Base-by-base conservation (phyloP, 306 rosid species). In the Hippophae gyantsensis region DNA sequence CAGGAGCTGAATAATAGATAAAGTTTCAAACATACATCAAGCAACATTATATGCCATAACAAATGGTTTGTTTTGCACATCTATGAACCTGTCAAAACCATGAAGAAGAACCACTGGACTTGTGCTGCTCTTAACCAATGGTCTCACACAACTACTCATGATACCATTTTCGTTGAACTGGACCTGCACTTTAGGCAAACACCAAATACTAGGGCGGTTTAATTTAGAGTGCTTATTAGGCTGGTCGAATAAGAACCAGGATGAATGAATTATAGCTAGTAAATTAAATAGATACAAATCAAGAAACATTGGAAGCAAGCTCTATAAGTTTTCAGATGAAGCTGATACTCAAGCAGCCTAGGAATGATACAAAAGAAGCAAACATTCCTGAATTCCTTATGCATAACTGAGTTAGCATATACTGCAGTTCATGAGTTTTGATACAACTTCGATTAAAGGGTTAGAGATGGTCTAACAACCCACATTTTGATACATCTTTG, bases 61-160 rank as follows among this genome's bases (percentile, higher is more conserved):
- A 42, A 65, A 65, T 18, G 8, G 52, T 47, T 18, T 43, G 2
- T 42, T 32, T 58, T 9, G 76, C 58, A 48, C 11, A 42, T 68
- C 61, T 61, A 49, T 50, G 66, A 55, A 87, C 97, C 96, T 87
- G 80, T 90, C 97, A 62, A 90, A 90, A 61, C 95, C 90, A 60
- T 90, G 94, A 23, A 90, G 84, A 82, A 90, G 94, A 79, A 90
- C 95, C 63, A 90, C 56, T 8, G 95, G 97, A 69, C 73, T 75
- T 63, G 70, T 74, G 69, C 81, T 56, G 67, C 70, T 79, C 74
- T 72, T 76, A 56, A 73, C 68, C 69, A 76, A 49, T 42, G 97
- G 92, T 79, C 69, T 90, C 69, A 90, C 96, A 49, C 90, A 84
- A 70, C 94, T 90, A 58, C 87, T 90, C 97, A 85, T 81, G 42